These are phyloP conservation scores for Talaromyces borbonicus DNA, from an alignment of 495 filamentous ascomycete genomes.

Conservation along the genomic window DNA sequence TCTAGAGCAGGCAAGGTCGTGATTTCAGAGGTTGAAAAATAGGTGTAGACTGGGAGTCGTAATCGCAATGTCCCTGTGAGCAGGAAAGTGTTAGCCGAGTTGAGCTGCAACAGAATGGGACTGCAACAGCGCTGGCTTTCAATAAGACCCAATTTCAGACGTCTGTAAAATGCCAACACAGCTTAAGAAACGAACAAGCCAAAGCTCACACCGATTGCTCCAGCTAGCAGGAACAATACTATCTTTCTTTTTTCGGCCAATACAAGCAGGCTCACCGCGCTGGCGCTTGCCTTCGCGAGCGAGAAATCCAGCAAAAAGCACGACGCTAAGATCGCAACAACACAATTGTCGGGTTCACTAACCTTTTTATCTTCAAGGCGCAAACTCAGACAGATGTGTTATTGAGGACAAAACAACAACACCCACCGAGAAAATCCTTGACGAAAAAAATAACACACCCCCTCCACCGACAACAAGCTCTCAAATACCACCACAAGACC, in stretches of 20 bases:
- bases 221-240: too few relatives aligned
- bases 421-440: neutral
- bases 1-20: too few relatives aligned
- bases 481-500: slow-evolving; percentile 1
- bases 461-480: slow-evolving; percentile 3
- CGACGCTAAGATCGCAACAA: neutral
- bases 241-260: too few relatives aligned
- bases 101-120: too few relatives aligned
- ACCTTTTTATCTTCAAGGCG: neutral
- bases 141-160: neutral
- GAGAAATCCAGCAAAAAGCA: neutral
- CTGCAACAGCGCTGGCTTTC: too few relatives aligned
- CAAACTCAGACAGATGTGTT: neutral
- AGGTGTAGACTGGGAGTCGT: neutral
- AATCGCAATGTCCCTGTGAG: too few relatives aligned
- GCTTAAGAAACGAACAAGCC: neutral
- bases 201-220: too few relatives aligned
- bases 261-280: too few relatives aligned
- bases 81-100: too few relatives aligned
- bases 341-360: neutral
- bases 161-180: neutral
- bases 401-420: neutral
- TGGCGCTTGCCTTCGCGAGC: neutral
- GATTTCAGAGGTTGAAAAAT: neutral
- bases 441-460: neutral